phyloP scores from a whole-genome alignment of 2,329 filamentous ascomycete genomes.

The Botrytis sinoallii region DNA sequence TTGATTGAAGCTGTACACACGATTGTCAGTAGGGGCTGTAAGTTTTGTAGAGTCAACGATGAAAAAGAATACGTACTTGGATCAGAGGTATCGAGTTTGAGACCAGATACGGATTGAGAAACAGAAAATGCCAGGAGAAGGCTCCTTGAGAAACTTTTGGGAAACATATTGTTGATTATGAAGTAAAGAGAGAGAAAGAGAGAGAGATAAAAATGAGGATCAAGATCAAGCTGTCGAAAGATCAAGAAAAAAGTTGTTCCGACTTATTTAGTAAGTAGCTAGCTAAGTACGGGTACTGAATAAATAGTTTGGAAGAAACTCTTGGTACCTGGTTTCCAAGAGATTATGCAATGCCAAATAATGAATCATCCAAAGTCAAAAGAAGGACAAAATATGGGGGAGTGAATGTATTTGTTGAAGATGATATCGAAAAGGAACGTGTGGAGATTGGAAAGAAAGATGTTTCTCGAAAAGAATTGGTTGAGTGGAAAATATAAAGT shows the following conservation, averaged over 20 bases:
- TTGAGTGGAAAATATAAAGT: background rate
- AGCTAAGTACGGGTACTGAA: background rate
- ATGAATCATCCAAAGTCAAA: background rate
- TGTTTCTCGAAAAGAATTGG: background rate
- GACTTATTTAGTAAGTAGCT: background rate
- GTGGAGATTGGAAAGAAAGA: background rate
- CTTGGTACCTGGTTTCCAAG: background rate
- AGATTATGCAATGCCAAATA: background rate
- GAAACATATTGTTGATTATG: conserved; percentile 11
- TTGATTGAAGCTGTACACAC: conserved; percentile 54
- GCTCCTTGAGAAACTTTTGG: background rate
- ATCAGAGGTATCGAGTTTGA: conserved; percentile 14
- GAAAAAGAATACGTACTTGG: background rate
- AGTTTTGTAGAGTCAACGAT: background rate
- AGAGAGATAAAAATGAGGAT: background rate
- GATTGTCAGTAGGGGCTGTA: background rate
- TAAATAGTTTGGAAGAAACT: background rate
- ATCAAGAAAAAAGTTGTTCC: background rate
- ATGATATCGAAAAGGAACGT: background rate
- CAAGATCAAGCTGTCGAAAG: background rate
- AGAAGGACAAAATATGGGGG: background rate
- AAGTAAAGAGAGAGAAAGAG: background rate
- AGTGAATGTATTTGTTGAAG: background rate
- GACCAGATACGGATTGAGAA: background rate
- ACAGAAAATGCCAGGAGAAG: background rate